Base-by-base conservation (phyloP, 2,329 filamentous ascomycete species). In the Setomelanomma holmii region DNA sequence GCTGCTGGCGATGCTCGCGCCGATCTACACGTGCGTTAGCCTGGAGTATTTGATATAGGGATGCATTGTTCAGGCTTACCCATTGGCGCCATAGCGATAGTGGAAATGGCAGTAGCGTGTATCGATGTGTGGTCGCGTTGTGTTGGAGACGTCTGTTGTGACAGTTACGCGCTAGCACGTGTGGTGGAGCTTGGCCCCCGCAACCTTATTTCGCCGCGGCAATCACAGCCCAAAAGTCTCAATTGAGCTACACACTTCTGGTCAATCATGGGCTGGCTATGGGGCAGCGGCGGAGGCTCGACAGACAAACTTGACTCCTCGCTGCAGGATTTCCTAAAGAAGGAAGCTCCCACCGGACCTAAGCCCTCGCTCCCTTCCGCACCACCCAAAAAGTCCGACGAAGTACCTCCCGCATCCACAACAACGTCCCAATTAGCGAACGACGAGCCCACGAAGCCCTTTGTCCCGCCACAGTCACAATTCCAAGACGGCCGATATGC, bases 321-420 rank as follows among this genome's bases (percentile, higher is more conserved):
- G 59, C 84, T 96, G 50, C 89, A 89, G 68, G 89, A 93, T 60
- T 96, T 93, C 75, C 86, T 96, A 68, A 82, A 92, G 71, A 87
- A 88, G 76, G 90, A 96, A 79, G 88, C 90, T 21, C 89, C 91
- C 24, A 79, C 88, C 64, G 89, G 90, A 77, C 88, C 89, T 4
- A 71, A 61, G 40, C 71, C 70, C 24, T 46, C 66, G 17, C 57
- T 72, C 17, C 68, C 67, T 12, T 55, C 64, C 19, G 58, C 60
- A 21, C 60, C 63, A 30, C 58, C 59, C 48, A 54, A 79, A 61
- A 68, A 62, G 51, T 47, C 56, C 40, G 50, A 43, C 64, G 49
- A 56, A 16, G 51, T 59, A 35, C 40, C 67, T 59, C 34, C 40
- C 67, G 52, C 40, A 24, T 33, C 40, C 14, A 38, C 53, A 12